These are phyloP conservation scores for Blastocystis sp. DNA, from an alignment of 352 stramenopile species.

Conservation along the genomic window DNA sequence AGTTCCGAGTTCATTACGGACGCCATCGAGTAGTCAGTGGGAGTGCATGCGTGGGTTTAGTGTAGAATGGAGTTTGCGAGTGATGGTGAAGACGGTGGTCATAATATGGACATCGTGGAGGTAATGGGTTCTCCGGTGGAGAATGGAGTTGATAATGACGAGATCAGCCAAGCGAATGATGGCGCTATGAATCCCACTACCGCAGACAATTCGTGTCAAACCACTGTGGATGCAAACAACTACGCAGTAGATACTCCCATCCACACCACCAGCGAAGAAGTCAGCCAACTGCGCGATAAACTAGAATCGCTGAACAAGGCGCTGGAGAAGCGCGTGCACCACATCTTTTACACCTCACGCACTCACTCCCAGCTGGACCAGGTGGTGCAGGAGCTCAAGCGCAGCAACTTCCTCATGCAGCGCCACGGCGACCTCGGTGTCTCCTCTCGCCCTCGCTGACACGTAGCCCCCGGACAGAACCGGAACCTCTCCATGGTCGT, in stretches of 20 bases:
- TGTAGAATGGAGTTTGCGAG: no score
- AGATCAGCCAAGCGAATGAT: background rate
- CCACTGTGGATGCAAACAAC: background rate
- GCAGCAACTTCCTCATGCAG: constrained; percentile 60
- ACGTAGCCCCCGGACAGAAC: background rate
- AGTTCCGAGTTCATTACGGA: background rate
- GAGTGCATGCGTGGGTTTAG: no score
- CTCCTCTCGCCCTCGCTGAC: background rate
- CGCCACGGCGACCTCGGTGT: background rate
- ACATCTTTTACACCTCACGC: constrained; percentile 78
- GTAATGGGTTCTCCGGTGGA: no score
- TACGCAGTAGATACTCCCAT: background rate
- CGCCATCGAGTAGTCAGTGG: no score
- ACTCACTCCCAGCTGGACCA: constrained; percentile 82
- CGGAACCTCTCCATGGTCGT: constrained; percentile 21
- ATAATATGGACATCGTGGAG: no score
- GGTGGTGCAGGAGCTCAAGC: constrained; percentile 80
- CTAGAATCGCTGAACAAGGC: background rate
- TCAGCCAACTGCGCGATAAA: background rate
- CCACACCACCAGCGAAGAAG: constrained; percentile 60
- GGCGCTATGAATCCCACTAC: background rate
- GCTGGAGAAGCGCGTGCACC: background rate
- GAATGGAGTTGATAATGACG: background rate
- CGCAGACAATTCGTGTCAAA: background rate
- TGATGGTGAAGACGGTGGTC: no score